Percentiles rank a stretch among this genome's conserved stretches.
Conservation (phyloP, 495 filamentous ascomycete species). For the Trypethelium eluteriae region DNA sequence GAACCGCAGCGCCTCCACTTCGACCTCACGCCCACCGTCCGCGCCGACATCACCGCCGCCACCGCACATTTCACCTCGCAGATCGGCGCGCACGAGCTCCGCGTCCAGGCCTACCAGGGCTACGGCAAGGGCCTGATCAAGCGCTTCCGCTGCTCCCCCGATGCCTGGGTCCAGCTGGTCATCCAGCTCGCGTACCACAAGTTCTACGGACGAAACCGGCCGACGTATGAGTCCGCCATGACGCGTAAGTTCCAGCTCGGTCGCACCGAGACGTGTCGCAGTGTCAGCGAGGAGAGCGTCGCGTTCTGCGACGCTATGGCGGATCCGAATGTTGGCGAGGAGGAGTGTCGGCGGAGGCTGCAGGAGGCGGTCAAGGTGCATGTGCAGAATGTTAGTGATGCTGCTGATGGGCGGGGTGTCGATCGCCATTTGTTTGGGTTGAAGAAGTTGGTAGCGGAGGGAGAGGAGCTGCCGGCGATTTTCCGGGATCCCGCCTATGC, state of each 20-base stretch:
- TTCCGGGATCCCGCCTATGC: conserved; percentile 79
- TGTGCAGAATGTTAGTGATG: conserved; percentile 80
- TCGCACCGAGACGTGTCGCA: conserved; percentile 91
- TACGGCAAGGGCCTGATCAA: conserved; percentile 99
- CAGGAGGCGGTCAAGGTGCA: conserved; percentile 73
- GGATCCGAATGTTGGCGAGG: conserved; percentile 51
- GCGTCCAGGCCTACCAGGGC: conserved; percentile 89
- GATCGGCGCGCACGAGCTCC: conserved; percentile 81
- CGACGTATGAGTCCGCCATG: conserved; percentile 95
- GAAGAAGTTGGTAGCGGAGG: conserved; percentile 79
- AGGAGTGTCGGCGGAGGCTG: conserved; percentile 65
- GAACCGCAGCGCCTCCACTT: conserved; percentile 74
- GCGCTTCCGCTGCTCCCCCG: conserved; percentile 97
- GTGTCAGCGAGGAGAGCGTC: conserved; percentile 80
- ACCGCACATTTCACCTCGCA: conserved; percentile 65
- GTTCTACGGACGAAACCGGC: conserved; percentile 97
- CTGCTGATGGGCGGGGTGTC: conserved; percentile 84
- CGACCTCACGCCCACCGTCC: conserved; percentile 60
- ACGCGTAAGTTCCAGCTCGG: conserved; percentile 92
- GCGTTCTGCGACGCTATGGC: conserved; percentile 85
- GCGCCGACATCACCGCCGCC: conserved; percentile 68
- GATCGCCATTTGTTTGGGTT: conserved; percentile 95
- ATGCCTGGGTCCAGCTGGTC: conserved; percentile 97
- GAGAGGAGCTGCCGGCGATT: conserved; percentile 71
- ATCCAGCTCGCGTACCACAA: conserved; percentile 99